Evolutionary conservation across 2,329 filamentous ascomycete genomes (phyloP).

Genomic region (Hypomyces rosellus): DNA sequence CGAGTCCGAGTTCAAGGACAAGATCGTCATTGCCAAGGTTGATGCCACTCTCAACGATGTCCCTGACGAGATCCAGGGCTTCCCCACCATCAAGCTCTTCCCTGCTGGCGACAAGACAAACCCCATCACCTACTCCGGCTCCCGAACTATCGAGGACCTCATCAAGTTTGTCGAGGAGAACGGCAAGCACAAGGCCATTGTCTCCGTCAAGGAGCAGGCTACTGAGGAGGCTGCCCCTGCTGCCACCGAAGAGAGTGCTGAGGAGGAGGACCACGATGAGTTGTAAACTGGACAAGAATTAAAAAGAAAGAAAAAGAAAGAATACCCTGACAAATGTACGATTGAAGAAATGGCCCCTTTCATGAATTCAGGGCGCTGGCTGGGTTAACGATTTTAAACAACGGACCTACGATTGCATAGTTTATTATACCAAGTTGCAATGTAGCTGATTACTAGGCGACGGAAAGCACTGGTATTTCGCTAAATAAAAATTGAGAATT

Average conservation of each 20-base stretch:
- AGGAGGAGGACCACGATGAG: conserved; percentile 65
- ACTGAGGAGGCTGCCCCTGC: conserved; percentile 20
- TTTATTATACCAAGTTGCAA: conserved; percentile 21
- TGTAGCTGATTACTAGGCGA: conserved; percentile 9
- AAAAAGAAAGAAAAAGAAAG: conserved; percentile 3
- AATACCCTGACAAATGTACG: conserved; percentile 14
- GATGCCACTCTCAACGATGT: conserved; percentile 96
- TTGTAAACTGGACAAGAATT: conserved; percentile 50
- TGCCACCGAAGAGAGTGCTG: conserved; percentile 20
- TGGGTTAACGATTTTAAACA: conserved; percentile 20
- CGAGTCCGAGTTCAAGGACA: conserved; percentile 70
- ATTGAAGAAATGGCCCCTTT: conserved; percentile 24
- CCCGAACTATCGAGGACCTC: conserved; percentile 85
- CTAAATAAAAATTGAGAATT: background rate
- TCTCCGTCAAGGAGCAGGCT: conserved; percentile 46
- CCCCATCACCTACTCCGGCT: conserved; percentile 80
- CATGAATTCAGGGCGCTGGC: conserved; percentile 27
- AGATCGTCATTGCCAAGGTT: conserved; percentile 93
- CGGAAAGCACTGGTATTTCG: conserved; percentile 8
- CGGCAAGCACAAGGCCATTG: conserved; percentile 74
- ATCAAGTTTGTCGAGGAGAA: conserved; percentile 91
- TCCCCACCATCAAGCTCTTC: conserved; percentile 99
- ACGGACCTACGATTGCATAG: conserved; percentile 18
- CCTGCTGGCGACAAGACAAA: conserved; percentile 80
- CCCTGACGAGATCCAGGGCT: conserved; percentile 92